phyloP scores from a whole-genome alignment of 768 basidiomycete genomes.

The Psilocybe sp. region DNA sequence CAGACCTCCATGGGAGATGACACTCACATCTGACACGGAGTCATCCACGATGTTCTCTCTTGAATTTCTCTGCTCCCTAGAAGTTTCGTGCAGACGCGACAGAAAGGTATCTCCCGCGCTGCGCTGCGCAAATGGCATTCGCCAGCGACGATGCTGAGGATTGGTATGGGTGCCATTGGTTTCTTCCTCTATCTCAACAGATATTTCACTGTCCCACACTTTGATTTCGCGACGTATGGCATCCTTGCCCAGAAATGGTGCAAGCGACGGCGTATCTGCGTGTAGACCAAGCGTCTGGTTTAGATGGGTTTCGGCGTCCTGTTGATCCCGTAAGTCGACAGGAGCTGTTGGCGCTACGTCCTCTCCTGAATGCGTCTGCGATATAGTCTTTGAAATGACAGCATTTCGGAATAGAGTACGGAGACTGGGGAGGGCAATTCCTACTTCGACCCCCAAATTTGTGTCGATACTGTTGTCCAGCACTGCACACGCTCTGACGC shows the following conservation, averaged over 20 bases:
- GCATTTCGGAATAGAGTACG: conserved; percentile 49
- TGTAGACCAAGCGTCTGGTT: conserved; percentile 46
- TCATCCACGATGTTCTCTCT: background rate
- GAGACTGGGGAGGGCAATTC: conserved; percentile 42
- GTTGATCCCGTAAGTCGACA: conserved; percentile 6
- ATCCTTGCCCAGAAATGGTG: conserved; percentile 44
- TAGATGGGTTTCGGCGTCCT: conserved; percentile 20
- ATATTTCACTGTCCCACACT: conserved; percentile 34
- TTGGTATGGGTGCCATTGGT: background rate
- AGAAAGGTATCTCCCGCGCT: conserved; percentile 12
- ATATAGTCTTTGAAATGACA: conserved; percentile 25
- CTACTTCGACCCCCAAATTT: conserved; percentile 41
- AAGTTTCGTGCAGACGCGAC: background rate
- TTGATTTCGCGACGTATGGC: conserved; percentile 39
- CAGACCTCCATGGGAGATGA: too few relatives aligned
- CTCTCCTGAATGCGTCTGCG: background rate
- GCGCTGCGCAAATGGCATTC: conserved; percentile 35
- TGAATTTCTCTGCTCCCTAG: background rate
- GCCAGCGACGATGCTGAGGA: conserved; percentile 25
- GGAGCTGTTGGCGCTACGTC: conserved; percentile 1
- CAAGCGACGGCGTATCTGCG: conserved; percentile 47
- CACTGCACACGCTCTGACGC: conserved; percentile 48
- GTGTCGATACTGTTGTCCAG: conserved; percentile 37
- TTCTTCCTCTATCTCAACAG: conserved; percentile 33
- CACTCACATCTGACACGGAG: too few relatives aligned